Conservation (phyloP, 192 early-diverging fungal species). For the Coemansia sp. region DNA sequence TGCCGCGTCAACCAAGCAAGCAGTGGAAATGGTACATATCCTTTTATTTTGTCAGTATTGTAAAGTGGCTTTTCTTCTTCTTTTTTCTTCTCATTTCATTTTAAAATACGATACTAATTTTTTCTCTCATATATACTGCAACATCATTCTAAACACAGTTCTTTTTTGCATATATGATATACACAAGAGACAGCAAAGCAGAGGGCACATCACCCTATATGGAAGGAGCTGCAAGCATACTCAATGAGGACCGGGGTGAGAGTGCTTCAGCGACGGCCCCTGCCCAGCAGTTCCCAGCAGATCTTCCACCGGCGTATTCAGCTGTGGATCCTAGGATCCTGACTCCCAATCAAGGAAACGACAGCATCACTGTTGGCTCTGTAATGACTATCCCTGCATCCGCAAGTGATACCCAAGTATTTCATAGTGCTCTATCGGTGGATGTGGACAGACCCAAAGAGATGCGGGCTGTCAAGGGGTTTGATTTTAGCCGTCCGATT, state of each 20-base stretch:
- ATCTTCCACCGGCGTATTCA: slow-evolving; percentile 35
- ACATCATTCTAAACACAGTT: neutral
- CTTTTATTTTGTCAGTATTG: neutral
- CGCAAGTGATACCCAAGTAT: neutral
- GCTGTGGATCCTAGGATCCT: slow-evolving; percentile 15
- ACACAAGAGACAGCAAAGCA: too few relatives aligned
- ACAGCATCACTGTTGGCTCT: too few relatives aligned
- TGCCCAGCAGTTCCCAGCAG: neutral
- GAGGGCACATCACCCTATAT: too few relatives aligned
- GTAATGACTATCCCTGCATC: neutral
- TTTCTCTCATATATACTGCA: neutral
- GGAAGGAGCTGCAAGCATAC: too few relatives aligned
- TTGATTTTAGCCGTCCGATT: slow-evolving; percentile 25
- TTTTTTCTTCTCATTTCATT: neutral
- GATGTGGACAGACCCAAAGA: slow-evolving; percentile 16
- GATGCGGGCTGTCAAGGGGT: slow-evolving; percentile 21
- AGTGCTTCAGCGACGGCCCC: too few relatives aligned
- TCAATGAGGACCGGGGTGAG: too few relatives aligned
- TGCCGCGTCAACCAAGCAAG: too few relatives aligned
- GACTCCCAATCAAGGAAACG: too few relatives aligned
- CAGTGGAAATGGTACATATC: too few relatives aligned
- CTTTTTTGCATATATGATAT: neutral
- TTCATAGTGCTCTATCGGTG: slow-evolving; percentile 6
- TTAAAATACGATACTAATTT: neutral
- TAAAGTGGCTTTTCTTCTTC: neutral